phyloP scores from a whole-genome alignment of 2,329 filamentous ascomycete species.

The Pestalotiopsis sp. region DNA sequence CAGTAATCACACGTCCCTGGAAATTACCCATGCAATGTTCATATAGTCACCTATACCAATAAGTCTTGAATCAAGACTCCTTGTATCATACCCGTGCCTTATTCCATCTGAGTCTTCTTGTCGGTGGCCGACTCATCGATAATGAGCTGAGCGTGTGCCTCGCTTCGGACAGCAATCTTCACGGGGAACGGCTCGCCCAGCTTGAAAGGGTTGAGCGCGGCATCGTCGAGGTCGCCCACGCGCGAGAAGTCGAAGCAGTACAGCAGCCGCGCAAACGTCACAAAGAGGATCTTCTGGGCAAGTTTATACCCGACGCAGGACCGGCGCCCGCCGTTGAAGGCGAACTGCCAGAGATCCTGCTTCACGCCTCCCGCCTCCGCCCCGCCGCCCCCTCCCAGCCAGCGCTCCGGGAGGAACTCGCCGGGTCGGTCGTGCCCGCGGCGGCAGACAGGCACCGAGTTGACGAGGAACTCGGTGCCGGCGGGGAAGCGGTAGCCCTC shows the following conservation, averaged over 20 bases:
- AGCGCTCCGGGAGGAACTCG: not conserved
- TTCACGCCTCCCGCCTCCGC: not conserved
- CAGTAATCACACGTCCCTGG: too few relatives aligned
- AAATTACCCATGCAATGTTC: too few relatives aligned
- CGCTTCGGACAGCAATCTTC: not conserved
- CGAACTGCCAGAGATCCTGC: not conserved
- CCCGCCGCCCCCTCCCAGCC: not conserved
- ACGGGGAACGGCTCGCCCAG: not conserved
- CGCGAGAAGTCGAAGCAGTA: not conserved
- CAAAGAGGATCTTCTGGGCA: not conserved
- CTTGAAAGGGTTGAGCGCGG: not conserved
- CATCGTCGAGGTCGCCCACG: not conserved
- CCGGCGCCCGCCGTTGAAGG: not conserved
- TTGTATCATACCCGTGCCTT: too few relatives aligned
- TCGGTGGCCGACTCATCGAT: too few relatives aligned
- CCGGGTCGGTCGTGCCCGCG: not conserved
- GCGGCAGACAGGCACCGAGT: slow-evolving; percentile 35
- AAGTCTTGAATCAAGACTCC: too few relatives aligned
- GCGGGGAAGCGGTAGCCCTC: slow-evolving; percentile 45
- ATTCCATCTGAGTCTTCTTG: too few relatives aligned
- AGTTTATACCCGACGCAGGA: not conserved
- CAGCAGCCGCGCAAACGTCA: not conserved
- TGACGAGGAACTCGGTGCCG: slow-evolving; percentile 44
- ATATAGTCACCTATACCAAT: too few relatives aligned
- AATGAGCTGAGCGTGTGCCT: not conserved